Evolutionary conservation across 306 rosid genomes (phyloP).

Genomic region (Ceratonia siliqua): DNA sequence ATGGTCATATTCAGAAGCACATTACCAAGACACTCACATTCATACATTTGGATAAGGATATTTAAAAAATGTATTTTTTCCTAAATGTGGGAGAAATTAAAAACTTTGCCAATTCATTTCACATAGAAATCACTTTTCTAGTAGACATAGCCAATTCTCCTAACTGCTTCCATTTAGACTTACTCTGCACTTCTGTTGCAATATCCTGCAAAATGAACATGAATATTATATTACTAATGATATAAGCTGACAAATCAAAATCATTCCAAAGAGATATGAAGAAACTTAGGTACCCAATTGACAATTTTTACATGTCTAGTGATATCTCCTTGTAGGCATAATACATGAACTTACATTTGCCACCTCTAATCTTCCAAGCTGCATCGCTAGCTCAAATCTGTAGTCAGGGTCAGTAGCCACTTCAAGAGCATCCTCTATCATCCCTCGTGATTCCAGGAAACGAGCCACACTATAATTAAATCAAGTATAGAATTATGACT

Average conservation of each 20-base stretch:
- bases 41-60: slow-evolving; percentile 13
- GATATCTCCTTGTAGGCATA: slow-evolving; percentile 23
- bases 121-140: slow-evolving; percentile 64
- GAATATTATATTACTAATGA: slow-evolving; percentile 14
- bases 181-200: slow-evolving; percentile 84
- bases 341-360: slow-evolving; percentile 66
- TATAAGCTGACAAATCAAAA: slow-evolving; percentile 25
- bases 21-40: slow-evolving; percentile 4
- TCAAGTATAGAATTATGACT: slow-evolving; percentile 30
- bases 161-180: slow-evolving; percentile 98
- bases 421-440: slow-evolving; percentile 98
- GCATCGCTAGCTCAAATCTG: slow-evolving; percentile 94
- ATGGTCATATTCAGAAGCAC: slow-evolving; percentile 24
- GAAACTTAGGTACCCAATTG: neutral
- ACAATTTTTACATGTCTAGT: slow-evolving; percentile 18
- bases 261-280: slow-evolving; percentile 17
- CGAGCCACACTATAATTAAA: slow-evolving; percentile 80
- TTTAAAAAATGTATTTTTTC: neutral
- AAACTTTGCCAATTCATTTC: neutral
- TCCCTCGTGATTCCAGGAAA: slow-evolving; percentile 97
- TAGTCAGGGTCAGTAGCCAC: slow-evolving; percentile 97
- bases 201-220: slow-evolving; percentile 56
- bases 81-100: slow-evolving; percentile 1
- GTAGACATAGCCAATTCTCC: slow-evolving; percentile 98
- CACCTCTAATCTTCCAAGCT: slow-evolving; percentile 92